Evolutionary conservation across 2,329 filamentous ascomycete species (phyloP).

Genomic region (Penicillium sp.): DNA sequence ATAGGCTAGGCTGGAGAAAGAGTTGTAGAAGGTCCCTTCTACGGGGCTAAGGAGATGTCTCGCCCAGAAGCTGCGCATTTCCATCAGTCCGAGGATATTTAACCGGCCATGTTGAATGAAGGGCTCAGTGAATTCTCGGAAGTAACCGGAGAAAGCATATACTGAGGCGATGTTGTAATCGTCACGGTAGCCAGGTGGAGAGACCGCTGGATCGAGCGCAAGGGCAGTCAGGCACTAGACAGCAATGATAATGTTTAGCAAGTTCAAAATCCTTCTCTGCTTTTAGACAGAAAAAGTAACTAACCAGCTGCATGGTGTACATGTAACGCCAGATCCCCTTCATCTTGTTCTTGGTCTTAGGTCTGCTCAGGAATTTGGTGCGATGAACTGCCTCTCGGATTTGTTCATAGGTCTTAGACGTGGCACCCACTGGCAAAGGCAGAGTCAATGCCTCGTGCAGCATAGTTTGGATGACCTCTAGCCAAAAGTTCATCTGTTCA

Average conservation of each 20-base stretch:
- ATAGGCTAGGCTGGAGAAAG: conserved; percentile 20
- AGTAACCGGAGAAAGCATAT: conserved; percentile 22
- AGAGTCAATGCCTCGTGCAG: conserved; percentile 24
- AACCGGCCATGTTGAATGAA: conserved; percentile 22
- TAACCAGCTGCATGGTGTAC: conserved; percentile 33
- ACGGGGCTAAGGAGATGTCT: conserved; percentile 34
- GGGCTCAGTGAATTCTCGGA: not conserved
- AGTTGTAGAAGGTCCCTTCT: conserved; percentile 28
- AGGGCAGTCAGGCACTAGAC: conserved; percentile 35
- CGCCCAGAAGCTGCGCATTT: conserved; percentile 46
- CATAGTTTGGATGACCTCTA: conserved; percentile 32
- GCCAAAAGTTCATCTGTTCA: conserved; percentile 28
- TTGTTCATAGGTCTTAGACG: conserved; percentile 23
- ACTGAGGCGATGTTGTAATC: conserved; percentile 35
- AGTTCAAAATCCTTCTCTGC: not conserved
- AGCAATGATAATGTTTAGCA: conserved; percentile 15
- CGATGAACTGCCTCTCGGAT: conserved; percentile 20
- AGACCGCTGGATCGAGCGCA: conserved; percentile 29
- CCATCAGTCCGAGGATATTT: conserved; percentile 33
- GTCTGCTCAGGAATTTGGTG: conserved; percentile 25
- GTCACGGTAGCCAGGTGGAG: conserved; percentile 24
- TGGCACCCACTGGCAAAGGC: not conserved
- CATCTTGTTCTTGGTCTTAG: conserved; percentile 8
- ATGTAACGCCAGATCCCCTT: conserved; percentile 13
- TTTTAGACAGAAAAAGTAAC: not conserved